Base-by-base conservation (phyloP, 2,329 filamentous ascomycete genomes). In the Fusarium secorum region DNA sequence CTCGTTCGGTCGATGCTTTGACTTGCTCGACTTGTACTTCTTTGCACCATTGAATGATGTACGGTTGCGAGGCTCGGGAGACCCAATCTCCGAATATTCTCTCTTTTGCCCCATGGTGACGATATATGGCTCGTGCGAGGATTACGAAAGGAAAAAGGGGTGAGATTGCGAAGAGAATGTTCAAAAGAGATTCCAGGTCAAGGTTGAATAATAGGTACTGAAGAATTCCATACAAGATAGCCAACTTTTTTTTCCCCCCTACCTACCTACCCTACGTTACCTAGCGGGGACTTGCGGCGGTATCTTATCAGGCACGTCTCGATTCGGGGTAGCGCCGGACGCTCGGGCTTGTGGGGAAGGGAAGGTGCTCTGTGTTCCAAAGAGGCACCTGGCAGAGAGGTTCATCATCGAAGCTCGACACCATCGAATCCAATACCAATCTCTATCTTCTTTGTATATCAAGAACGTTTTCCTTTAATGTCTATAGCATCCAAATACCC, bases 1-100 rank as follows among this genome's bases (percentile, higher is more conserved):
- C 35, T 84, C 81, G 68, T 82, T 85, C 15, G 81, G 79, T 66
- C 82, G 82, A 74, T 81, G 78, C 73, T 82, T 85, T 58, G 73
- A 66, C 64, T 77, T 69, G 59, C 64, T 76, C 45, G 78, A 77
- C 65, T 83, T 83, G 64, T 73, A 78, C 56, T 79, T 82, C 74
- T 80, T 80, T 36, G 66, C 64, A 56, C 60, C 70, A 33, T 70
- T 64, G 70, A 68, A 72, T 24, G 64, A 48, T 46, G 53, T 58
- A 45, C 52, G 45, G 41, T 69, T 69, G n/a, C 54, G 65, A 41
- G 75, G 73, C n/a, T 76, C 65, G 48, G 73, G 70, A 11, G 74
- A 75, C 38, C 59, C 73, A 49, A 79, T 66, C 44, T 81, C 75
- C 41, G 74, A 71, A 61, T 76, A 73, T 10, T 77, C 68, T 66